Evolutionary conservation across 768 basidiomycete species (phyloP), one percentile per base, ranked within the genome.

Genomic region (Lepiota subincarnata): DNA sequence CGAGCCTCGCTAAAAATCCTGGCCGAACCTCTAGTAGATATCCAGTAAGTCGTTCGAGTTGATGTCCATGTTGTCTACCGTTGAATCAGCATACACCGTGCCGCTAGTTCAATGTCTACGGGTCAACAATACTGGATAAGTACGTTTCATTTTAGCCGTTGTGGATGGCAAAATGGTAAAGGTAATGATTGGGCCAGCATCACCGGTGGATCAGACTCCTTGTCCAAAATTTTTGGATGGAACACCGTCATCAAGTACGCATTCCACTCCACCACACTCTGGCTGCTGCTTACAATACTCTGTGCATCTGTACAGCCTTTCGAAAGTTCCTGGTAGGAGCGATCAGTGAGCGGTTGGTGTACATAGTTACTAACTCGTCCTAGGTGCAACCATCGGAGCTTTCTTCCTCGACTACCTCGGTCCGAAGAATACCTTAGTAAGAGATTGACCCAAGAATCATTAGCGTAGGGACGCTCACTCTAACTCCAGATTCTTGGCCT

Each of bases 221-320:
- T 93, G n/a, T 63, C 71, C 3, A 74, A 85, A 38, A 76, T 87
- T 7, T 84, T 94, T 57, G 91, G 91, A 11, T 94, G 92, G 92
- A 81, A 79, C 57, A 84, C 87, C 40, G 82, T 93, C 26, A 87
- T 92, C 72, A 88, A 89, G 89, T 89, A 65, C 39, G 12, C 31
- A 16, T 39, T 31, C 31, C 3, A 31, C 37, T 11, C 31, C 31
- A 19, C 36, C 28, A 39, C 35, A 24, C 10, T 31, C 8, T 31
- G 16, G 3, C 0, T 14, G 7, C 36, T 47, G 47, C 45, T 43
- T 13, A 52, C 36, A 6, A 11, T 4, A 28, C 26, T 28, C 7
- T 28, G 26, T 28, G 26, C 3, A 31, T 28, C 12, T 14, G 24
- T 24, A n/a, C 19, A 67, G 66, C 56, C 59, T 74, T 56, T 71